These are phyloP conservation scores for Chiua virens DNA, from an alignment of 768 basidiomycete genomes.

Conservation along the genomic window DNA sequence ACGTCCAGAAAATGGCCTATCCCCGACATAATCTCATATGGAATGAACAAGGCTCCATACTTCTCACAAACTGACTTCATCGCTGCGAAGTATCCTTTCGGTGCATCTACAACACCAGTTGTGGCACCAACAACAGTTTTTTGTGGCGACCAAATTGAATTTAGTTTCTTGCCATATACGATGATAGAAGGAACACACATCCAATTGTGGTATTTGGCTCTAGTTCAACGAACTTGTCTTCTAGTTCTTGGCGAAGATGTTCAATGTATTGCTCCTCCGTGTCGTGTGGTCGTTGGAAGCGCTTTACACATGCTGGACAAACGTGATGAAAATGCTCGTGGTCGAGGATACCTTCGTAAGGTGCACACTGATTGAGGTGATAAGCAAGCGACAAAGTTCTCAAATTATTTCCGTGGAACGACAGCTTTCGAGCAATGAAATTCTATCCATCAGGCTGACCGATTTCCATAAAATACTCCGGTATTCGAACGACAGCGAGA, in stretches of 20 bases:
- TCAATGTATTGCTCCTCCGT: slow-evolving; percentile 79
- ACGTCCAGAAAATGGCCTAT: slow-evolving; percentile 57
- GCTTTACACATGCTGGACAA: slow-evolving; percentile 81
- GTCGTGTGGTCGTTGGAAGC: slow-evolving; percentile 71
- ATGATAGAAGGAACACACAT: slow-evolving; percentile 47
- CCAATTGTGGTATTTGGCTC: slow-evolving; percentile 82
- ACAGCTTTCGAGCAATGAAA: slow-evolving; percentile 76
- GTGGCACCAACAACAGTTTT: slow-evolving; percentile 89
- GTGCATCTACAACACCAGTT: slow-evolving; percentile 72
- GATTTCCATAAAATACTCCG: slow-evolving; percentile 68
- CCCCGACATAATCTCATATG: slow-evolving; percentile 92
- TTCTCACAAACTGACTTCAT: slow-evolving; percentile 83
- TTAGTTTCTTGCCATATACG: background rate
- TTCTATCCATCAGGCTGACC: slow-evolving; percentile 70
- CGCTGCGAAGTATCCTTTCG: slow-evolving; percentile 83
- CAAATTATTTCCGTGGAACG: slow-evolving; percentile 86
- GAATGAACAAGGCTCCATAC: slow-evolving; percentile 70
- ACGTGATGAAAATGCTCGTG: slow-evolving; percentile 75
- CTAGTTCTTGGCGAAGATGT: slow-evolving; percentile 75
- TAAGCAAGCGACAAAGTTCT: slow-evolving; percentile 65
- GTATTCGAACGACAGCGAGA: slow-evolving; percentile 9
- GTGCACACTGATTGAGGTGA: slow-evolving; percentile 65
- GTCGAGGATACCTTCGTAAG: slow-evolving; percentile 68
- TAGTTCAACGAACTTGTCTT: slow-evolving; percentile 80
- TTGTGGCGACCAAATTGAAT: slow-evolving; percentile 61